These are phyloP conservation scores for Dissophora globulifera DNA, from an alignment of 192 early-diverging fungal species.

Conservation along the genomic window DNA sequence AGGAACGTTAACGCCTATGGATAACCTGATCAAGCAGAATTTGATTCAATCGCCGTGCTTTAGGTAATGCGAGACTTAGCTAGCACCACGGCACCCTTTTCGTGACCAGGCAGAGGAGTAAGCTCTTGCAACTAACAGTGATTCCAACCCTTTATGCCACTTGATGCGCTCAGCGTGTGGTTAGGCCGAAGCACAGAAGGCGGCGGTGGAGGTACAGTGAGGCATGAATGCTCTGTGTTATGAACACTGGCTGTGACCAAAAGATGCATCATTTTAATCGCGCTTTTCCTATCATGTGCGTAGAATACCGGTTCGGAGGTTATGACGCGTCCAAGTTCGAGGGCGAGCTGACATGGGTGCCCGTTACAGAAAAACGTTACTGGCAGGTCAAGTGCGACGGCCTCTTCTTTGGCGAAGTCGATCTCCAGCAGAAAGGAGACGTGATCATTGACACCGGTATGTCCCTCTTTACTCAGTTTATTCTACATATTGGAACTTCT, in stretches of 20 bases:
- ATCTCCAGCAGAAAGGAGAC: slow-evolving; percentile 20
- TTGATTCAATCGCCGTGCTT: slow-evolving; percentile 66
- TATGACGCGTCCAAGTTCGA: slow-evolving; percentile 51
- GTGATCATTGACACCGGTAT: slow-evolving; percentile 63
- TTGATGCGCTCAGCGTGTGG: slow-evolving; percentile 75
- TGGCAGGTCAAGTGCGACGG: slow-evolving; percentile 62
- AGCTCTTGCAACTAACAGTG: no score
- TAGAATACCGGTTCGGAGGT: slow-evolving; percentile 64
- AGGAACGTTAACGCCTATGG: slow-evolving; percentile 61
- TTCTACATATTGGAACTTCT: not conserved
- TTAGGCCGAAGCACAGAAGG: slow-evolving; percentile 56
- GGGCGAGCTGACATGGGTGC: slow-evolving; percentile 57
- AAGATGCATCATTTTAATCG: no score
- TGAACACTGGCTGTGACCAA: no score
- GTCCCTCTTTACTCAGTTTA: not conserved
- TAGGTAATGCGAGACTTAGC: slow-evolving; percentile 10
- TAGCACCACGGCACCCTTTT: not conserved
- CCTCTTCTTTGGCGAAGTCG: slow-evolving; percentile 39
- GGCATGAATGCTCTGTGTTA: no score
- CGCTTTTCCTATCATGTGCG: no score
- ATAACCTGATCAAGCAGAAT: slow-evolving; percentile 68
- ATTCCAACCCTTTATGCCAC: no score
- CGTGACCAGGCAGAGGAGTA: not conserved
- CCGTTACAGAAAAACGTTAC: slow-evolving; percentile 63
- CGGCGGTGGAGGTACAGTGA: slow-evolving; percentile 64